Base-by-base conservation (phyloP, 345 rosid species). In the Populus pruinosa region DNA sequence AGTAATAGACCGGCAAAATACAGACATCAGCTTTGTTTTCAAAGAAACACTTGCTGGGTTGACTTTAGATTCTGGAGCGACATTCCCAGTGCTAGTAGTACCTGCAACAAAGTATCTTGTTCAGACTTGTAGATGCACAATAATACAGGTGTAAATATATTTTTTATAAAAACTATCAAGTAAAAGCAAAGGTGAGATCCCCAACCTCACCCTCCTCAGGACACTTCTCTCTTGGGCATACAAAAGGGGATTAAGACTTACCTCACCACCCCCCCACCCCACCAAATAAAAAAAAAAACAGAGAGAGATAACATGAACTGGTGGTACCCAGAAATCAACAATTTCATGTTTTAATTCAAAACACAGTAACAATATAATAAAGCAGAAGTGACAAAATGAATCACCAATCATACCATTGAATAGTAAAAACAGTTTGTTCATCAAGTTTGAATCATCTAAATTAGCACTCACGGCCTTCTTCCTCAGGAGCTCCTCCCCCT, bases 401-500 rank as follows among this genome's bases (percentile, higher is more conserved):
- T 66, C 55, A 35, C 70, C 68, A 63, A 39, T n/a, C 87, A 71
- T 89, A 93, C 98, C 97, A 85, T 91, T 90, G 71, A 94, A 93
- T 25, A 91, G 87, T 76, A 86, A 74, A 82, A 94, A 93, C 72
- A 91, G 82, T 84, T 86, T 87, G 79, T 73, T 91, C 82, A 90
- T 84, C 91, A 94, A 79, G 82, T 81, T 87, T 12, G 86, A 88
- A 81, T 93, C 94, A 77, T 94, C 97, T 82, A 93, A 87, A 86
- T 93, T 91, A 77, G 91, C 91, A 76, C 75, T 87, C 50, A 88
- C 85, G 76, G 91, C 90, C 84, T 82, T 86, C 88, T 89, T 94
- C 88, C 90, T 94, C 68, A 93, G 81, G 81, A 94, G 94, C 77
- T 89, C 97, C 81, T 91, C 97, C 81, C 98, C 98, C 85, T 90